Evolutionary conservation across 164 flowering plant species (phyloP).

Genomic region (Nelumbo lutea): DNA sequence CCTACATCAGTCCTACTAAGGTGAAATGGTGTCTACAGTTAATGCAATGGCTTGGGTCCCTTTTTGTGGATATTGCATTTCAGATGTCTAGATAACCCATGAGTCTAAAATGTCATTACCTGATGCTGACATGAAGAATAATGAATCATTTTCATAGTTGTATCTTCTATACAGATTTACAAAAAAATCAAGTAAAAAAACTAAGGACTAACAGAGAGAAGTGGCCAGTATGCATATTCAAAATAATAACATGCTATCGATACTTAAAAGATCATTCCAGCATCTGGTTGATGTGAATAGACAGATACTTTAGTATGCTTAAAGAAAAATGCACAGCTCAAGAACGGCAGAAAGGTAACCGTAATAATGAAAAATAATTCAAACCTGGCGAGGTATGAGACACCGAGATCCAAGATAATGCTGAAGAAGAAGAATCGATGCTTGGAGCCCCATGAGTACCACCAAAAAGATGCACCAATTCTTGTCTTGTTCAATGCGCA

Average conservation of each 20-base stretch:
- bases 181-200: too few relatives aligned
- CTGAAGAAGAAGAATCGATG: conserved; percentile 79
- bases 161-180: too few relatives aligned
- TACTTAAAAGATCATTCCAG: background rate
- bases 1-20: too few relatives aligned
- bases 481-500: conserved; percentile 82
- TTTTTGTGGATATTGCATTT: too few relatives aligned
- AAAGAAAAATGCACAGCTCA: background rate
- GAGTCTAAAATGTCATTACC: too few relatives aligned
- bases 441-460: conserved; percentile 72
- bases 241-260: background rate
- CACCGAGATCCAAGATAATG: conserved; percentile 96
- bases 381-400: conserved; percentile 95
- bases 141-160: too few relatives aligned
- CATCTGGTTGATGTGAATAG: background rate
- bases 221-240: background rate
- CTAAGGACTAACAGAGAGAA: background rate
- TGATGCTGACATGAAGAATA: too few relatives aligned
- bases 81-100: too few relatives aligned
- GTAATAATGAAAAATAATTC: conserved; percentile 5
- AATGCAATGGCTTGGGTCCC: too few relatives aligned
- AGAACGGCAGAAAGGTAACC: background rate
- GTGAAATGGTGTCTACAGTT: too few relatives aligned
- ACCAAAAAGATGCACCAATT: conserved; percentile 75
- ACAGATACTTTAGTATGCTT: background rate